Percentiles rank a stretch among this genome's conserved stretches.
Conservation (phyloP, 2,329 filamentous ascomycete species). For the Beauveria brongniartii region DNA sequence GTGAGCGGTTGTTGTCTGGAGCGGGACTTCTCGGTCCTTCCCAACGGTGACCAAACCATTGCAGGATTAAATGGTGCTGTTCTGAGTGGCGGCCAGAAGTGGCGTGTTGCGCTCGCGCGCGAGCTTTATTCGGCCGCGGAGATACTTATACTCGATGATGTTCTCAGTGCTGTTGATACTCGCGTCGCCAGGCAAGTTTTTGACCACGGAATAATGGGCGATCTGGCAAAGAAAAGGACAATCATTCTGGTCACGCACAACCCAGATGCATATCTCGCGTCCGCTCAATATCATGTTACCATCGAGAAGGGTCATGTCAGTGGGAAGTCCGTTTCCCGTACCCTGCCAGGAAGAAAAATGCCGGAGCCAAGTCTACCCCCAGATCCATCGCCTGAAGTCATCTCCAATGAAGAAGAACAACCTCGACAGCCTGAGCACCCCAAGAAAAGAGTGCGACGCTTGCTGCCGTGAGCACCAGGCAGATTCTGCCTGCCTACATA, state of each 20-base stretch:
- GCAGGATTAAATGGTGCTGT: slow-evolving; percentile 35
- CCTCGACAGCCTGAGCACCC: not conserved
- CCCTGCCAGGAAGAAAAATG: not conserved
- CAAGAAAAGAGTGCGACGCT: not conserved
- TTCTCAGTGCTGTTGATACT: slow-evolving; percentile 21
- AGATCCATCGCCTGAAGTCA: not conserved
- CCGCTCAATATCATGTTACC: slow-evolving; percentile 9
- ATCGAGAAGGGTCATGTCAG: not conserved
- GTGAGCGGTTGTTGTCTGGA: slow-evolving; percentile 36
- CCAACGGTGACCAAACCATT: slow-evolving; percentile 34
- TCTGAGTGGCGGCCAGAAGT: slow-evolving; percentile 38
- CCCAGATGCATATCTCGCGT: not conserved
- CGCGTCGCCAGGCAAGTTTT: slow-evolving; percentile 4
- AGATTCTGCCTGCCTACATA: slow-evolving; percentile 8
- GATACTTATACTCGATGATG: slow-evolving; percentile 39
- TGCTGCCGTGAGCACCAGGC: not conserved
- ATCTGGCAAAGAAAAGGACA: slow-evolving; percentile 10
- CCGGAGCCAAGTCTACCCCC: not conserved
- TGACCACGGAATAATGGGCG: not conserved
- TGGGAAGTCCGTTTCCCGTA: not conserved
- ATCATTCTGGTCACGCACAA: slow-evolving; percentile 13
- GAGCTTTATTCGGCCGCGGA: slow-evolving; percentile 36
- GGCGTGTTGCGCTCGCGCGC: slow-evolving; percentile 36
- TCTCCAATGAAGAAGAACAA: not conserved
- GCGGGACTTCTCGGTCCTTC: slow-evolving; percentile 34